Evolutionary conservation across 2,329 filamentous ascomycete species (phyloP), one percentile per base, ranked within the genome.

Genomic region (Talaromyces sp.): DNA sequence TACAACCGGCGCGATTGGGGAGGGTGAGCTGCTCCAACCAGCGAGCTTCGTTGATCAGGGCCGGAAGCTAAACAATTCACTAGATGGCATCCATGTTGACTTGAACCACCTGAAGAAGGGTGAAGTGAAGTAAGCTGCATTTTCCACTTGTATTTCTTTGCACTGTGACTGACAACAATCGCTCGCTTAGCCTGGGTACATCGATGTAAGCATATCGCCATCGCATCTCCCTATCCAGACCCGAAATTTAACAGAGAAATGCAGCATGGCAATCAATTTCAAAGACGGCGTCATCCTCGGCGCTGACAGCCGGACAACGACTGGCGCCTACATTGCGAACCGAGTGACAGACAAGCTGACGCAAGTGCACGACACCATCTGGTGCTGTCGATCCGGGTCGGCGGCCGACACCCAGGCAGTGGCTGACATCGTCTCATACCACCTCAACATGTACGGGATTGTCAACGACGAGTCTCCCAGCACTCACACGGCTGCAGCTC

Each of bases 261-360:
- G 67, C 70, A 96, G 92, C 77, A 99, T 99, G 95, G 95, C 95
- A 64, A 93, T 98, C 77, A 98, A 96, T 73, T 99, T 99, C 86
- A 95, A 95, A 76, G 93, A 96, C 72, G 95, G 95, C 65, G 95
- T 99, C 63, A 98, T 99, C 79, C 85, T 99, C 49, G 90, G 95
- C 67, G 95, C 95, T 71, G 95, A 99, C 79, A 97, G 92, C 73
- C 88, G 95, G 82, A 99, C 95, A 68, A 99, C 95, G 54, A 99
- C 93, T 60, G 95, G 95, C 71, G 88, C 93, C 70, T 99, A 98
- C 84, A 98, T 99, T 74, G 95, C 95, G 71, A 99, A 99, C 80
- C 89, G 95, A 83, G 95, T 99, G 67, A 99, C 95, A 66, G 95
- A 99, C 85, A 99, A 99, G 84, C 88, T 99, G 75, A 99, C 95